These are phyloP conservation scores for Candida lessepsii DNA, from an alignment of 805 yeast genomes.

Conservation along the genomic window DNA sequence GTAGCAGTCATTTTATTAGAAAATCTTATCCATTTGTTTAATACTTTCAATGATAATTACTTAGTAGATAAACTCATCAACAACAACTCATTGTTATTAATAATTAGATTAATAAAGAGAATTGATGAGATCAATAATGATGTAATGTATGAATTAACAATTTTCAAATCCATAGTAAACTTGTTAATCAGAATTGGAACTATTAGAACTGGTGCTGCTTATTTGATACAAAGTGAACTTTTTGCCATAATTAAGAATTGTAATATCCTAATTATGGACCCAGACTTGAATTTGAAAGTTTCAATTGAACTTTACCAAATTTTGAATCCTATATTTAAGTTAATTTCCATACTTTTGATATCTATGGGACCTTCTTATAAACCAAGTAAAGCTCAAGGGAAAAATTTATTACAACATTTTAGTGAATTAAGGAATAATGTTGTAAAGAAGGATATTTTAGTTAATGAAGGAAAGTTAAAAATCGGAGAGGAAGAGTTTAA, in stretches of 20 bases:
- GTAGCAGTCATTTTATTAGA: constrained; percentile 77
- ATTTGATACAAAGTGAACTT: constrained; percentile 69
- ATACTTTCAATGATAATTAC: constrained; percentile 50
- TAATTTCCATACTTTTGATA: constrained; percentile 62
- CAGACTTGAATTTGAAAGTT: constrained; percentile 69
- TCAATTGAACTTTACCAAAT: constrained; percentile 51
- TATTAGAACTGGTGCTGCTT: constrained; percentile 73
- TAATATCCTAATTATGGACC: constrained; percentile 62
- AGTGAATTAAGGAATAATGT: constrained; percentile 59
- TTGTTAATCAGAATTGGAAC: constrained; percentile 74
- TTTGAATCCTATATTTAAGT: constrained; percentile 70
- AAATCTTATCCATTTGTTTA: constrained; percentile 55
- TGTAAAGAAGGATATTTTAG: constrained; percentile 53
- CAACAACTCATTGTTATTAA: constrained; percentile 61
- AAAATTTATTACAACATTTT: constrained; percentile 49
- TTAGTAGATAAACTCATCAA: constrained; percentile 61
- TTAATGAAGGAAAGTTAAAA: constrained; percentile 25
- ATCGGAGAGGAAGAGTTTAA: constrained; percentile 28
- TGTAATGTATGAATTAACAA: constrained; percentile 70
- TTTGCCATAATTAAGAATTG: constrained; percentile 60
- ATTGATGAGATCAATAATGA: constrained; percentile 65
- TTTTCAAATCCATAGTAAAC: constrained; percentile 68
- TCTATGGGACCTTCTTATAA: constrained; percentile 78
- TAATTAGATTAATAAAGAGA: constrained; percentile 66
- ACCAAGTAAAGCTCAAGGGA: constrained; percentile 53